phyloP scores from a whole-genome alignment of 1,139 yeast species.

The Pichia terricola region DNA sequence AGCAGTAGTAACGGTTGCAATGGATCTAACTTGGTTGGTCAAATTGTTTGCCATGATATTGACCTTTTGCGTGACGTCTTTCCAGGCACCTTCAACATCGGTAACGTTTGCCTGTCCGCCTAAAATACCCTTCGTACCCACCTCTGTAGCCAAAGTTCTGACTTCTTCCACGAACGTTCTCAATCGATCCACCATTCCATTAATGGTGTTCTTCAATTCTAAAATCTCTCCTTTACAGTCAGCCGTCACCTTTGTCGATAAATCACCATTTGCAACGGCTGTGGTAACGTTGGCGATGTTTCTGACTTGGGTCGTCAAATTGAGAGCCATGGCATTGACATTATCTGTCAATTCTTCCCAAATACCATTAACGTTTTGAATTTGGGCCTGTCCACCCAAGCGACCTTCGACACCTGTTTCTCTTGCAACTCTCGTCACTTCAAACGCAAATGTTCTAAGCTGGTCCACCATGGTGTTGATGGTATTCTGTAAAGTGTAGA shows the following conservation, averaged over 20 bases:
- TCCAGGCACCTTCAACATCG: slow-evolving; percentile 92
- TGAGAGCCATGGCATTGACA: slow-evolving; percentile 85
- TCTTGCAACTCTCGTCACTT: slow-evolving; percentile 79
- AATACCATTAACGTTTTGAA: slow-evolving; percentile 77
- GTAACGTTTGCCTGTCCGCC: slow-evolving; percentile 92
- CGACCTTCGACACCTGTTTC: slow-evolving; percentile 88
- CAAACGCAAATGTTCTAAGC: slow-evolving; percentile 77
- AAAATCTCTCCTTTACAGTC: slow-evolving; percentile 84
- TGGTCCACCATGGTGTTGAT: slow-evolving; percentile 86
- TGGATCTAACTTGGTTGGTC: slow-evolving; percentile 82
- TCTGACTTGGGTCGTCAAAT: slow-evolving; percentile 79
- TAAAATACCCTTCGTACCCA: slow-evolving; percentile 80
- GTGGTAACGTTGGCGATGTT: slow-evolving; percentile 87
- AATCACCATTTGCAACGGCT: slow-evolving; percentile 86
- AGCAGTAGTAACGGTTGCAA: slow-evolving; percentile 86
- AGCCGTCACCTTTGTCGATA: slow-evolving; percentile 78
- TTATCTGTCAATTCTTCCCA: slow-evolving; percentile 87
- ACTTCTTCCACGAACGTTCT: slow-evolving; percentile 87
- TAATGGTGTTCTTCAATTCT: slow-evolving; percentile 71
- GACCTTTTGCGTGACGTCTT: slow-evolving; percentile 81
- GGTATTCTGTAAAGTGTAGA: slow-evolving; percentile 66
- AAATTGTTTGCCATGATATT: slow-evolving; percentile 84
- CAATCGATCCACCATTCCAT: slow-evolving; percentile 82
- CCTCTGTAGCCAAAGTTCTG: slow-evolving; percentile 78
- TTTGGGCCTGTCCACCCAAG: slow-evolving; percentile 80